These are phyloP conservation scores for Hemerocallis citrina DNA, from an alignment of 106 monocot genomes.

Conservation along the genomic window DNA sequence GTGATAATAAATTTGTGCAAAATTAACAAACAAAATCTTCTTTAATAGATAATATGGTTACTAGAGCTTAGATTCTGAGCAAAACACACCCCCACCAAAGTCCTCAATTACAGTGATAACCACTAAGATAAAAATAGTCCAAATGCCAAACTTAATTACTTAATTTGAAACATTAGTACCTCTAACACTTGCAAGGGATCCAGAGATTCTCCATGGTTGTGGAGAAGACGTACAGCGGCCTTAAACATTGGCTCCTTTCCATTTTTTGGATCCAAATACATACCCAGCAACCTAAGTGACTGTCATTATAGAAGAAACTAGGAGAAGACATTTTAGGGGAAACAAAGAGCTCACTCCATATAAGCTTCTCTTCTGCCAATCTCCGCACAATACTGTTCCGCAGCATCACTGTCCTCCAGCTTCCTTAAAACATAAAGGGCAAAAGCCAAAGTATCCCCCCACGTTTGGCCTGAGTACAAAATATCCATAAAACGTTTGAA, in stretches of 20 bases:
- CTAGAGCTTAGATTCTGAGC: no score
- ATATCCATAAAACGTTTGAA: no score
- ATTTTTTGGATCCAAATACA: conserved; percentile 90
- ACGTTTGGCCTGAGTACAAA: no score
- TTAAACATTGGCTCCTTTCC: conserved; percentile 91
- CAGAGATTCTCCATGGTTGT: conserved; percentile 86
- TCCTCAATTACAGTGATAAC: no score
- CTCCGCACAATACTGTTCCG: conserved; percentile 95
- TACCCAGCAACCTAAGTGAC: conserved; percentile 59
- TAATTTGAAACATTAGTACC: no score
- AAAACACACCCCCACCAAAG: no score
- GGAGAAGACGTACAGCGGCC: conserved; percentile 89
- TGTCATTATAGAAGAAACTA: background rate
- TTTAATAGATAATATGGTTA: no score
- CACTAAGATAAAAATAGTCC: no score
- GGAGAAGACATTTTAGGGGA: background rate
- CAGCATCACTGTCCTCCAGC: conserved; percentile 92
- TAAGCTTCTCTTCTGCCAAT: conserved; percentile 93
- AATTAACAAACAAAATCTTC: no score
- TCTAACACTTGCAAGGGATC: conserved; percentile 91
- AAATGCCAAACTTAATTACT: no score
- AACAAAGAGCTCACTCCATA: conserved; percentile 74
- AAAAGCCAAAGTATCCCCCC: no score
- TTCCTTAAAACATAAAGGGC: conserved; percentile 77
- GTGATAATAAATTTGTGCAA: no score